phyloP scores from a whole-genome alignment of 192 early-diverging fungal genomes.

The Podila verticillata region DNA sequence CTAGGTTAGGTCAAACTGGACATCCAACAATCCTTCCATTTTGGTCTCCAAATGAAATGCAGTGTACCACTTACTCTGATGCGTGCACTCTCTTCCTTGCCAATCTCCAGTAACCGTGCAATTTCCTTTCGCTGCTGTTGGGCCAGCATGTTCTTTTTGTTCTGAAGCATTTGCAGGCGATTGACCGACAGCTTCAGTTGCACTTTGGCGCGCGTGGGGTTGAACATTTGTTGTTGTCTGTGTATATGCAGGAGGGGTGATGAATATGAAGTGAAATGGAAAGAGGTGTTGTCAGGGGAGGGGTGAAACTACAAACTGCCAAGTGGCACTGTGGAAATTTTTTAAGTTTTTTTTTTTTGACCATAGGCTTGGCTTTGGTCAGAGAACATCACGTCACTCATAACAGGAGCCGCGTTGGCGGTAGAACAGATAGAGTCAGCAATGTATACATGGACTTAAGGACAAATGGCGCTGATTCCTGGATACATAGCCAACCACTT shows the following conservation, averaged over 20 bases:
- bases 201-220: slow-evolving; percentile 79
- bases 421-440: too few relatives aligned
- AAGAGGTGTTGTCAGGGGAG: neutral
- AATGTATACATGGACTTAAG: too few relatives aligned
- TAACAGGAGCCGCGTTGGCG: too few relatives aligned
- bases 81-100: slow-evolving; percentile 88
- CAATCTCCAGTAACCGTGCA: slow-evolving; percentile 77
- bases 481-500: too few relatives aligned
- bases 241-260: neutral
- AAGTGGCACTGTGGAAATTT: too few relatives aligned
- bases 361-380: too few relatives aligned
- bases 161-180: slow-evolving; percentile 88
- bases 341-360: too few relatives aligned
- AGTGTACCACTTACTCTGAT: slow-evolving; percentile 67
- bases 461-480: too few relatives aligned
- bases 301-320: neutral
- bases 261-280: too few relatives aligned
- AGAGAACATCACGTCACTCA: too few relatives aligned
- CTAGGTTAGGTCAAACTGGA: neutral
- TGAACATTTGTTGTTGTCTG: slow-evolving; percentile 49
- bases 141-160: slow-evolving; percentile 83
- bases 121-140: slow-evolving; percentile 85
- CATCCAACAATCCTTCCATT: neutral
- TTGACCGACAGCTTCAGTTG: slow-evolving; percentile 90
- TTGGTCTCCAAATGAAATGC: neutral